Conservation (phyloP, 768 basidiomycete genomes). For the Tremella yokohamensis region DNA sequence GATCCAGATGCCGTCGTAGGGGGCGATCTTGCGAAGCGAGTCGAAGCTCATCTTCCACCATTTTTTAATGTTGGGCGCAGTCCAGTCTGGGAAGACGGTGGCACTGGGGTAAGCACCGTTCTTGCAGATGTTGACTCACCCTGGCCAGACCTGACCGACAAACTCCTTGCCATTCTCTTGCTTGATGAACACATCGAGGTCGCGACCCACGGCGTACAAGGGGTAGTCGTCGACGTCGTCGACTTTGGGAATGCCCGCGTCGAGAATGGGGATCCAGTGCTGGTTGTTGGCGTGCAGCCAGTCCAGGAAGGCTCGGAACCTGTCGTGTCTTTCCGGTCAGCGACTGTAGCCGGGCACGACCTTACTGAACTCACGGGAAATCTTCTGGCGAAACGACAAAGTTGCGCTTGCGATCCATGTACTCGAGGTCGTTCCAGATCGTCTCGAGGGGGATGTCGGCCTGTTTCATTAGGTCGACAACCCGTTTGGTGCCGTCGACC, state of each 20-base stretch:
- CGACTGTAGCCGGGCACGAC: slow-evolving; percentile 14
- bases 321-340: not conserved
- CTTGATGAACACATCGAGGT: slow-evolving; percentile 65
- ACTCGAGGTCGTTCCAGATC: slow-evolving; percentile 42
- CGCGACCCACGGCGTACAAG: slow-evolving; percentile 63
- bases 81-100: slow-evolving; percentile 1
- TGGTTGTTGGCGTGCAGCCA: slow-evolving; percentile 42
- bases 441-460: slow-evolving; percentile 76
- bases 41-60: not conserved
- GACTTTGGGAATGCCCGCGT: slow-evolving; percentile 28
- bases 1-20: not conserved
- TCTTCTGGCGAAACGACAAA: slow-evolving; percentile 39
- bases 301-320: slow-evolving; percentile 29
- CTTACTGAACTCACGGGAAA: slow-evolving; percentile 20
- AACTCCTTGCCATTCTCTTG: slow-evolving; percentile 71
- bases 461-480: slow-evolving; percentile 62
- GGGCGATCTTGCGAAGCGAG: not conserved
- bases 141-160: slow-evolving; percentile 59
- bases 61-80: not conserved
- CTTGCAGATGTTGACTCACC: slow-evolving; percentile 11
- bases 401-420: slow-evolving; percentile 39
- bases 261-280: slow-evolving; percentile 46
- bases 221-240: slow-evolving; percentile 39
- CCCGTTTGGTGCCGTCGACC: slow-evolving; percentile 57
- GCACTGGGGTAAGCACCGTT: not conserved